Evolutionary conservation across 129 eudicot species (phyloP), one percentile per base, ranked within the genome.

Genomic region (Flaveria bidentis): DNA sequence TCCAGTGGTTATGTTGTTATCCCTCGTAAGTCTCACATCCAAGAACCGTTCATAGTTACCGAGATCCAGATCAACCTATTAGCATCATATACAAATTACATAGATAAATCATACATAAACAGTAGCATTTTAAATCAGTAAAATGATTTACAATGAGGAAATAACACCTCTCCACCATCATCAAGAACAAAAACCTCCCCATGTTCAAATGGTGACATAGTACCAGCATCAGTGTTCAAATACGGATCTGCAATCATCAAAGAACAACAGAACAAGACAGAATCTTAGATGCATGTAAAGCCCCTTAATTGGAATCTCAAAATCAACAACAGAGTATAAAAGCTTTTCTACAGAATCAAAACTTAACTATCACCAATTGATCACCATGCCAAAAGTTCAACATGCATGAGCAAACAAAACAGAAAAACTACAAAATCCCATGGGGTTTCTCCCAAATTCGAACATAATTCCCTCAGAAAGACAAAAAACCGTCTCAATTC

Each of bases 121-220:
- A 26, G 20, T 25, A 50, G 6, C 4, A 25, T 51, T 17, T 45
- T 4, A 72, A 72, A 15, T 57, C n/a, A 22, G 39, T 17, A 4
- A 73, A 36, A 51, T 18, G 25, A 58, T 30, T 23, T 18, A 61
- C 10, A 44, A 41, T 69, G 66, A 41, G 41, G 56, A 65, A 68
- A 69, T 51, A 25, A 47, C 61, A 94, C 98, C 97, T 94, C 98
- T 85, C 98, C 97, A 39, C 98, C 98, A 84, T 91, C 98, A 26
- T 94, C 98, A 51, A 94, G 97, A 71, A 94, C 98, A 26, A 90
- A 94, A 84, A 94, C 98, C 84, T 94, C 98, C 52, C 98, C 98
- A 9, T 94, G 98, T 76, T 94, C 98, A 78, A 94, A 94, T 5
- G 98, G 98, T 39, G 98, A 94, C 98, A 94, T 94, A 12, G 98